Conservation (phyloP, 495 filamentous ascomycete genomes). For the Aspergillus asperescens region DNA sequence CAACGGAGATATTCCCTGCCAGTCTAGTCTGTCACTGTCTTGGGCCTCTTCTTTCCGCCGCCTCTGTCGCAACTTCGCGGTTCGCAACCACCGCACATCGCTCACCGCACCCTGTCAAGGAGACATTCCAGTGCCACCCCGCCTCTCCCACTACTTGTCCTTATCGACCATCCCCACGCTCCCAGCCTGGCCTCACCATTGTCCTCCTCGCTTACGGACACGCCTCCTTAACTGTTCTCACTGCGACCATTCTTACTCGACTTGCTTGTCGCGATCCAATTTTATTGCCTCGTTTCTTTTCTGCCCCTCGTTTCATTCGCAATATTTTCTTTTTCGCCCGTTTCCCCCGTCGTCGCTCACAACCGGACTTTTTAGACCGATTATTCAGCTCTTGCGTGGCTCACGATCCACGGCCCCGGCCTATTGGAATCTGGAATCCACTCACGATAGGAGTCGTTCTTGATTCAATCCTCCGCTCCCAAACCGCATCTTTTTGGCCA, state of each 20-base stretch:
- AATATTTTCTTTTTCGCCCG: constrained; percentile 11
- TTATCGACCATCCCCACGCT: constrained; percentile 19
- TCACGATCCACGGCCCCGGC: constrained; percentile 13
- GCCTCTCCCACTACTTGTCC: constrained; percentile 7
- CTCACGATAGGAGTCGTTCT: constrained; percentile 20
- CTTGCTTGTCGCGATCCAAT: constrained; percentile 9
- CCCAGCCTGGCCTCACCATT: constrained; percentile 22
- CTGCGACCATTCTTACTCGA: not conserved
- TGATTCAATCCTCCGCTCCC: constrained; percentile 15
- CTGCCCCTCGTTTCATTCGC: not conserved
- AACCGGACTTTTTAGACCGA: constrained; percentile 14
- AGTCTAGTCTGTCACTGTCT: not conserved
- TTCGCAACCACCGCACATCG: no score
- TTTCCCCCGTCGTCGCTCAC: constrained; percentile 14
- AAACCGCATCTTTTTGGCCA: constrained; percentile 14
- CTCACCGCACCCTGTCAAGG: constrained; percentile 3
- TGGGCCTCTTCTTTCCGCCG: not conserved
- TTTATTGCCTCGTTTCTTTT: not conserved
- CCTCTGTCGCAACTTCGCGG: no score
- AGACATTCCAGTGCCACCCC: constrained; percentile 7
- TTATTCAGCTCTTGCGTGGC: constrained; percentile 16
- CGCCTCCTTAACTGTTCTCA: constrained; percentile 12
- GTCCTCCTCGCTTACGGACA: constrained; percentile 23
- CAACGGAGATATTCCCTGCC: not conserved
- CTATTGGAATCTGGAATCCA: constrained; percentile 18